phyloP scores from a whole-genome alignment of 768 basidiomycete genomes.

The Leucosporidium creatinivorum region DNA sequence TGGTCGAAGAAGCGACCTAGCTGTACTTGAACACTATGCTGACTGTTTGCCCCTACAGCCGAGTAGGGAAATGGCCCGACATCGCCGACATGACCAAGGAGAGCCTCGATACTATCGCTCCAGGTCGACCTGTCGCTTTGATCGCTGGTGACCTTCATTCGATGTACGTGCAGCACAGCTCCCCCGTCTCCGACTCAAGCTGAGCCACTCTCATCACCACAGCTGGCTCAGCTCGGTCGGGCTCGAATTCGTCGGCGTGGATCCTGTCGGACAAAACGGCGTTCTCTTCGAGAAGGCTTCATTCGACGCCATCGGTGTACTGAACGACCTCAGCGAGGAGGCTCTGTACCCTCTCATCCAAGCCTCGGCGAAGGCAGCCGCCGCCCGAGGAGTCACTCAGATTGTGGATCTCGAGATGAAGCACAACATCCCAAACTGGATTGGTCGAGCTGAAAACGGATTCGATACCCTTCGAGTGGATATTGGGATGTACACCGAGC shows the following conservation, averaged over 20 bases:
- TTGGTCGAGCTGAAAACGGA: conserved; percentile 17
- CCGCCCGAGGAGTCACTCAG: conserved; percentile 36
- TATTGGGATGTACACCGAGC: conserved; percentile 33
- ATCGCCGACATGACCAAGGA: conserved; percentile 12
- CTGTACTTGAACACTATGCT: no score
- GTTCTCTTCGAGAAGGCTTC: conserved; percentile 34
- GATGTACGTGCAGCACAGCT: background rate
- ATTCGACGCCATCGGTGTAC: conserved; percentile 24
- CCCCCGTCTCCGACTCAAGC: no score
- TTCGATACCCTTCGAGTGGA: conserved; percentile 28
- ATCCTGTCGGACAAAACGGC: conserved; percentile 30
- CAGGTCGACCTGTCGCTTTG: conserved; percentile 27
- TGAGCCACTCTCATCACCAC: no score
- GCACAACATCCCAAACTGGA: conserved; percentile 31
- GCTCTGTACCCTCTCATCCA: conserved; percentile 24
- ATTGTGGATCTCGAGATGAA: conserved; percentile 39
- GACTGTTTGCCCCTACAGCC: background rate
- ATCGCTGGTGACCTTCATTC: conserved; percentile 35
- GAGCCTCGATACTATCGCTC: conserved; percentile 19
- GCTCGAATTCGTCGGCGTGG: conserved; percentile 17
- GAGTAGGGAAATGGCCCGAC: conserved; percentile 29
- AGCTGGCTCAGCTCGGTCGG: conserved; percentile 28
- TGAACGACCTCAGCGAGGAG: conserved; percentile 28
- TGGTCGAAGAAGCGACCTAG: background rate
- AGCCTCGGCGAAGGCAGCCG: conserved; percentile 30